phyloP scores from a whole-genome alignment of 2,329 filamentous ascomycete genomes.

The Ceratocystis ficicola region DNA sequence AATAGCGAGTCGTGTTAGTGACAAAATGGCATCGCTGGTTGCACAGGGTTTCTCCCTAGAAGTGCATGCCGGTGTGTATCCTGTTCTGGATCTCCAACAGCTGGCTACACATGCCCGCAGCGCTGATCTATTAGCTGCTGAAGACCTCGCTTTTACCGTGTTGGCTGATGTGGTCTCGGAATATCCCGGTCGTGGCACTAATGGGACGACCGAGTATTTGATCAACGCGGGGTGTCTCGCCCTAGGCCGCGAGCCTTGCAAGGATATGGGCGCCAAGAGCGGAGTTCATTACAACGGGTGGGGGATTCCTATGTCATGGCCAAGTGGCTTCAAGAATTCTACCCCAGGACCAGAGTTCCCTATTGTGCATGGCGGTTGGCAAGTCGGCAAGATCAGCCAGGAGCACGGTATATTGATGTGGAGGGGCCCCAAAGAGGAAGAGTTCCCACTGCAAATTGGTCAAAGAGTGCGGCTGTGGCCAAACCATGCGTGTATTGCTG shows the following conservation, averaged over 20 bases:
- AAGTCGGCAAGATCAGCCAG: conserved; percentile 60
- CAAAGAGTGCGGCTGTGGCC: conserved; percentile 62
- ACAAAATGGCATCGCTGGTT: conserved; percentile 32
- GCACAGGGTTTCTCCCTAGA: conserved; percentile 38
- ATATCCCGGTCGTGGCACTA: conserved; percentile 47
- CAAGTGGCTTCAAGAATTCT: conserved; percentile 26
- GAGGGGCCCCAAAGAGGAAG: conserved; percentile 35
- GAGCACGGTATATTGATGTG: conserved; percentile 65
- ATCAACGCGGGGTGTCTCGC: conserved; percentile 58
- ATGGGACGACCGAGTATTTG: conserved; percentile 47
- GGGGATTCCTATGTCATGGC: conserved; percentile 55
- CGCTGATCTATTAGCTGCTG: conserved; percentile 34
- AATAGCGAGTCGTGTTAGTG: conserved; percentile 24
- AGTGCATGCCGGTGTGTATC: conserved; percentile 66
- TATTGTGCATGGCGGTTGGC: conserved; percentile 42
- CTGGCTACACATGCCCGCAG: conserved; percentile 53
- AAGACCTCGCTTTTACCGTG: conserved; percentile 53
- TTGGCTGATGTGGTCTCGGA: conserved; percentile 59
- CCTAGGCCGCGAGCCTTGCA: conserved; percentile 60
- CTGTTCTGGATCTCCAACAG: conserved; percentile 66
- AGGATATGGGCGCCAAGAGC: conserved; percentile 32
- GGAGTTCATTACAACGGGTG: conserved; percentile 51
- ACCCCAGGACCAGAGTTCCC: conserved; percentile 35
- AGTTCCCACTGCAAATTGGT: conserved; percentile 45
- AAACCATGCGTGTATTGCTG: conserved; percentile 70